These are phyloP conservation scores for Posidonia oceanica DNA, from an alignment of 116 monocot species.

Conservation along the genomic window DNA sequence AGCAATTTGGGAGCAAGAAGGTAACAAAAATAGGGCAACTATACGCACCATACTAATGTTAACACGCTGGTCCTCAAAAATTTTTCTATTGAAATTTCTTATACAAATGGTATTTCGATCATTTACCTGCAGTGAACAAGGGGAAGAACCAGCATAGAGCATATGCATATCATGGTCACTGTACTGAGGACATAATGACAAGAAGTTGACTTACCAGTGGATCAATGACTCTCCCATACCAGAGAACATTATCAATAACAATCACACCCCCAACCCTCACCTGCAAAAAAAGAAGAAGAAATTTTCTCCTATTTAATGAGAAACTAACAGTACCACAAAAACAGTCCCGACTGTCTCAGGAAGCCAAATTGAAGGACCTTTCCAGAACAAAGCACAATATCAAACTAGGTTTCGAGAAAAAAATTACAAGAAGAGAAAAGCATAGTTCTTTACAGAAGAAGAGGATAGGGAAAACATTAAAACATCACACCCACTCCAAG, in stretches of 20 bases:
- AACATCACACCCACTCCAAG: too few species aligned
- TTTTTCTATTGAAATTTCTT: constrained; percentile 73
- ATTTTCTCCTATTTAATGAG: background rate
- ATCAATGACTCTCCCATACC: constrained; percentile 90
- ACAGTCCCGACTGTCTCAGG: too few species aligned
- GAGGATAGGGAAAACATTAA: too few species aligned
- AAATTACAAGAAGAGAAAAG: too few species aligned
- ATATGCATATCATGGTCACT: constrained; percentile 3
- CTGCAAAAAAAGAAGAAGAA: constrained; percentile 21
- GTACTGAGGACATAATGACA: background rate
- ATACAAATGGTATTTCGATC: constrained; percentile 59
- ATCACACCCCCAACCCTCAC: constrained; percentile 77
- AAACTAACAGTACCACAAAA: too few species aligned
- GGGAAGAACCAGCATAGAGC: background rate
- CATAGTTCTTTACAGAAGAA: too few species aligned
- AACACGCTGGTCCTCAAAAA: constrained; percentile 57
- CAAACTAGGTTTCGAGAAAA: too few species aligned
- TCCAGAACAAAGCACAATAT: too few species aligned
- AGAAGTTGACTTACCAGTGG: constrained; percentile 27
- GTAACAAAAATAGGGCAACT: background rate
- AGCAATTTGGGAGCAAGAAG: background rate
- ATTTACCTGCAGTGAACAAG: constrained; percentile 35
- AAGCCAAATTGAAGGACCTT: too few species aligned
- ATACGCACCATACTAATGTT: constrained; percentile 54
- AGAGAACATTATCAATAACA: constrained; percentile 86